A percentile compares a stretch with the other conserved stretches of the same genome.
phyloP scores from a whole-genome alignment of 2,329 filamentous ascomycete species.

The Neurospora sp. region DNA sequence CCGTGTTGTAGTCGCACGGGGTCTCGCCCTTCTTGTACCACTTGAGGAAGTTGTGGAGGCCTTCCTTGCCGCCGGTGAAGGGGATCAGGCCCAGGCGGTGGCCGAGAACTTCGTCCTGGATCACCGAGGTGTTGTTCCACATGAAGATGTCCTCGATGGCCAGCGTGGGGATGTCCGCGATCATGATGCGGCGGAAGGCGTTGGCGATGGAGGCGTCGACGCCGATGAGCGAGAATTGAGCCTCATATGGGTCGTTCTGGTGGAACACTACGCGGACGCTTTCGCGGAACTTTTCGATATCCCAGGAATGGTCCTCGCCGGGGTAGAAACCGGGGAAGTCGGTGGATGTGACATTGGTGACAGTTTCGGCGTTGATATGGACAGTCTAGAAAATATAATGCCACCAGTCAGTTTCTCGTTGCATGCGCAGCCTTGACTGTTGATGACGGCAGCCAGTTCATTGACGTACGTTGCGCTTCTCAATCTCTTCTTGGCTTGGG shows the following conservation, averaged over 20 bases:
- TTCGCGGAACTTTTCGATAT: slow-evolving; percentile 35
- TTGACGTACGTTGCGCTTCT: slow-evolving; percentile 47
- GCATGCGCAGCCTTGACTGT: not conserved
- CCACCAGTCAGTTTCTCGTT: slow-evolving; percentile 2
- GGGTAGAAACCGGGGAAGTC: slow-evolving; percentile 90
- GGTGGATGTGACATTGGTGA: slow-evolving; percentile 78
- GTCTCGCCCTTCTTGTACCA: slow-evolving; percentile 65
- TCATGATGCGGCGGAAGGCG: slow-evolving; percentile 91
- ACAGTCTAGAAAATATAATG: slow-evolving; percentile 51
- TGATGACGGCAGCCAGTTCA: not conserved
- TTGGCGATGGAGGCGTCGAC: slow-evolving; percentile 91
- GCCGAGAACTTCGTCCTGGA: slow-evolving; percentile 93
- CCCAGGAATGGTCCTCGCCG: slow-evolving; percentile 58
- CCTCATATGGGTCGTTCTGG: slow-evolving; percentile 65
- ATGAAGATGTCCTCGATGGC: slow-evolving; percentile 93
- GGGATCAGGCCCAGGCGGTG: slow-evolving; percentile 86
- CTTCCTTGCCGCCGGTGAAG: slow-evolving; percentile 68
- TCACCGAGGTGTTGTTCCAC: slow-evolving; percentile 93
- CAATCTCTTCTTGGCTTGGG: slow-evolving; percentile 46
- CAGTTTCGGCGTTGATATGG: slow-evolving; percentile 79
- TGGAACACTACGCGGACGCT: slow-evolving; percentile 61
- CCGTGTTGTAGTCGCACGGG: slow-evolving; percentile 74
- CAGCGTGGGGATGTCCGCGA: slow-evolving; percentile 87
- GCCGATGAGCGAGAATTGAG: slow-evolving; percentile 84
- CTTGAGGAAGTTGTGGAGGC: slow-evolving; percentile 66